Percentiles rank a stretch among this genome's conserved stretches.
phyloP scores from a whole-genome alignment of 163 green algal genomes.

The Smithsoniella earleae region DNA sequence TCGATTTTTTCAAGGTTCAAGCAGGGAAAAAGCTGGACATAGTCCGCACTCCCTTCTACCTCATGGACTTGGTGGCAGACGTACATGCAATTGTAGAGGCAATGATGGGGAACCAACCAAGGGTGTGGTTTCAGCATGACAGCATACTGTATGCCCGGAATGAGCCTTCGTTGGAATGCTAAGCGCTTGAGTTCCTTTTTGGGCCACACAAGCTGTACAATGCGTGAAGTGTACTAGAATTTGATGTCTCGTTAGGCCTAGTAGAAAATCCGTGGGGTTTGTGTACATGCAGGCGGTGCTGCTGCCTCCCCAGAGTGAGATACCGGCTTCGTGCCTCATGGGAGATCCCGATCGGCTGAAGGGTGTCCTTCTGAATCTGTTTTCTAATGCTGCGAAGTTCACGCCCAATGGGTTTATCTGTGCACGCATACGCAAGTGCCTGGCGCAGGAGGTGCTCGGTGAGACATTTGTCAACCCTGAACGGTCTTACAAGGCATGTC shows the following conservation, averaged over 20 bases:
- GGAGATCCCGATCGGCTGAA: constrained; percentile 61
- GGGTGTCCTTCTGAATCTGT: constrained; percentile 79
- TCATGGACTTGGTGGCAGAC: constrained; percentile 56
- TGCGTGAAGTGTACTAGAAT: no score
- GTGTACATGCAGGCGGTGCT: constrained; percentile 9
- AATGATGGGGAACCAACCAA: constrained; percentile 50
- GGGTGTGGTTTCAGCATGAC: no score
- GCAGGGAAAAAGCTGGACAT: constrained; percentile 71
- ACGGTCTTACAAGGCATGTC: constrained; percentile 5
- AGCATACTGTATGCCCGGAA: no score
- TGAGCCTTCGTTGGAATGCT: no score
- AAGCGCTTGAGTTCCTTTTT: no score
- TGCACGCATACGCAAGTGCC: constrained; percentile 41
- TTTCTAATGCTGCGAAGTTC: constrained; percentile 85
- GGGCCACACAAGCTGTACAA: no score
- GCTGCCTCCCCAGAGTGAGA: constrained; percentile 14
- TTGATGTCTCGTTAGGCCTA: no score
- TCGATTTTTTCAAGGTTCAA: constrained; percentile 85
- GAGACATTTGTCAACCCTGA: constrained; percentile 15
- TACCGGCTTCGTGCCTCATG: constrained; percentile 25
- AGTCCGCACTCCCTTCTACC: constrained; percentile 53
- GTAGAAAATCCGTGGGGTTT: no score
- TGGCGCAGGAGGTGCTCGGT: not conserved
- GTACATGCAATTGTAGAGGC: constrained; percentile 77
- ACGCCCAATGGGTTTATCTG: constrained; percentile 60